Evolutionary conservation across 2,329 filamentous ascomycete species (phyloP), one percentile per base, ranked within the genome.

Genomic region (Nemania sp.): DNA sequence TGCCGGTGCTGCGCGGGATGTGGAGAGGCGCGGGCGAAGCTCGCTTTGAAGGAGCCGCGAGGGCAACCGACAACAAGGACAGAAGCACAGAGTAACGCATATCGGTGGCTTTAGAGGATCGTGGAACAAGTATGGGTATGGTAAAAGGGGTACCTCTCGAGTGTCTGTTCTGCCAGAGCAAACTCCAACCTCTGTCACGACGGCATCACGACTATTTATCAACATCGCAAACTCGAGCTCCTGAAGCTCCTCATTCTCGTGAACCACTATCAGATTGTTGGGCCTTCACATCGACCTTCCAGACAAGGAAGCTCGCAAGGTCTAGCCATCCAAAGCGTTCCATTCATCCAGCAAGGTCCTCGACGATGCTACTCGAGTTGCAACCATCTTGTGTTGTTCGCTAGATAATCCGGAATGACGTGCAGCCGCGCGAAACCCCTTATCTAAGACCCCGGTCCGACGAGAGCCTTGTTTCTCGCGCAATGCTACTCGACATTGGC

Each of bases 11-110:
- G 34, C 64, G 63, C 8, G 68, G 67, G 56, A 63, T 62, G 42
- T 68, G 53, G 14, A 70, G 52, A 33, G 68, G 68, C 24, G 67
- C 68, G 14, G 68, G 68, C 49, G 60, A 55, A 36, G 66, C 55
- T 41, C 68, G 63, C 60, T 64, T 68, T 7, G 66, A 66, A 30
- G 68, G 68, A 41, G 67, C 65, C 55, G 68, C 67, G 30, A 66
- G 51, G 54, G 63, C 68, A 61, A 68, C 39, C 52, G 65, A 64
- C 56, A 68, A 48, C 19, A 68, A 52, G 24, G 60, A 52, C 33
- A 68, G 43, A 58, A 69, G 34, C 23, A 57, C 39, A 17, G 61
- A 43, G 44, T 57, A 60, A 51, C 60, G 65, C 66, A 68, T 69
- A 30, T 57, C 67, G 59, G 11, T 20, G 36, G 24, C 9, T 43